A percentile compares a stretch with the other conserved stretches of the same genome.
phyloP scores from a whole-genome alignment of 2,329 filamentous ascomycete species.

The Nannizziopsis arthrosporioides region DNA sequence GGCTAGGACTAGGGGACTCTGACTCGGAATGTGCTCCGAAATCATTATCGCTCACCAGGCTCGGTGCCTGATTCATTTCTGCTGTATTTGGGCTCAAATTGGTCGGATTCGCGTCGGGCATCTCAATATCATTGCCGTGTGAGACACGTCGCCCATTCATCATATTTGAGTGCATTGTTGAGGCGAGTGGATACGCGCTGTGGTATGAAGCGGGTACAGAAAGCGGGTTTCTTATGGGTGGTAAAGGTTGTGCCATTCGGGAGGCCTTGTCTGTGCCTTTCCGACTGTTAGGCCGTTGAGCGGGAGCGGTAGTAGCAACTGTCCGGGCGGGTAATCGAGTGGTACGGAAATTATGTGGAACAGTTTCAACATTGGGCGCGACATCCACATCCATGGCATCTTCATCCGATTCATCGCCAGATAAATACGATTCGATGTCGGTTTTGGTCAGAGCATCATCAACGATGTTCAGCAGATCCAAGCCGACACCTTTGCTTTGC shows the following conservation, averaged over 20 bases:
- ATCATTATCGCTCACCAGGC: conserved; percentile 67
- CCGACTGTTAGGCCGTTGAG: conserved; percentile 44
- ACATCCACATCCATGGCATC: conserved; percentile 22
- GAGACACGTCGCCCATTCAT: background rate
- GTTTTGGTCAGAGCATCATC: conserved; percentile 41
- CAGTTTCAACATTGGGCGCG: conserved; percentile 14
- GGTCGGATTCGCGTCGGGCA: conserved; percentile 25
- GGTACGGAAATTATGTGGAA: conserved; percentile 20
- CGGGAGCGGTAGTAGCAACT: conserved; percentile 42
- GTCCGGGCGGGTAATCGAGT: conserved; percentile 46
- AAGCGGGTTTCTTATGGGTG: conserved; percentile 29
- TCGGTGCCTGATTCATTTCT: conserved; percentile 64
- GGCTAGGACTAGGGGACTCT: conserved; percentile 42
- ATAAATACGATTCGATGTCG: conserved; percentile 30
- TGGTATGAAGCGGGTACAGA: conserved; percentile 17
- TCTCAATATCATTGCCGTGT: conserved; percentile 38
- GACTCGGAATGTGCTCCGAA: conserved; percentile 59
- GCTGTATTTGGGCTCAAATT: conserved; percentile 59
- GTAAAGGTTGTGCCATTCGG: conserved; percentile 31
- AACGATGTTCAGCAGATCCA: conserved; percentile 49
- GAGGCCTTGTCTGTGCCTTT: conserved; percentile 41
- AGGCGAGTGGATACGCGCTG: conserved; percentile 22
- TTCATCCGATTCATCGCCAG: conserved; percentile 31
- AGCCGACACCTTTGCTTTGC: conserved; percentile 48
- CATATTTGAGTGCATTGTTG: conserved; percentile 35